phyloP scores from a whole-genome alignment of 2,329 filamentous ascomycete species.

The Penicillium freii region DNA sequence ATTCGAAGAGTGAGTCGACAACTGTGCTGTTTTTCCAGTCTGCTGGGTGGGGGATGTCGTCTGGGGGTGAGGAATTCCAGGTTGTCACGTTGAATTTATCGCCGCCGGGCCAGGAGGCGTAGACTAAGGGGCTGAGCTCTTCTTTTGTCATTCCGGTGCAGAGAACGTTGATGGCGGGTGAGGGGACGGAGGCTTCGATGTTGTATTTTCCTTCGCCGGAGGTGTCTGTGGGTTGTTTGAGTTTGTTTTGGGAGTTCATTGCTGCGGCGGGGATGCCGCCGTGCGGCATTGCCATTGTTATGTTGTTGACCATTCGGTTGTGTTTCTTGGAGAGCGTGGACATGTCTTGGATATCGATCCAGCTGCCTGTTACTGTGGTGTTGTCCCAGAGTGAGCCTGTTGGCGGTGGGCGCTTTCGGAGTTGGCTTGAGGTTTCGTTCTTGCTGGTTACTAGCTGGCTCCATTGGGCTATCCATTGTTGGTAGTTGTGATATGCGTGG shows the following conservation, averaged over 20 bases:
- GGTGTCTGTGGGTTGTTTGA: slow-evolving; percentile 67
- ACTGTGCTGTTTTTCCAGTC: slow-evolving; percentile 56
- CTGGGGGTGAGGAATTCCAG: slow-evolving; percentile 29
- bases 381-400: slow-evolving; percentile 68
- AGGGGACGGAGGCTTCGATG: slow-evolving; percentile 66
- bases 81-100: slow-evolving; percentile 28
- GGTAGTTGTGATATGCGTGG: slow-evolving; percentile 66
- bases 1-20: slow-evolving; percentile 69
- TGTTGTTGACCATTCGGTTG: slow-evolving; percentile 67
- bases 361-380: slow-evolving; percentile 66
- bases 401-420: slow-evolving; percentile 56
- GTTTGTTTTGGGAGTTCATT: slow-evolving; percentile 58
- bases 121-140: slow-evolving; percentile 65
- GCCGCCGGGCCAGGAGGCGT: slow-evolving; percentile 56
- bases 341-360: slow-evolving; percentile 64
- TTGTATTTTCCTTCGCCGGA: slow-evolving; percentile 67
- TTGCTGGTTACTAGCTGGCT: slow-evolving; percentile 46
- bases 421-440: slow-evolving; percentile 42
- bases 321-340: slow-evolving; percentile 50
- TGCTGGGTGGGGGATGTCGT: slow-evolving; percentile 39
- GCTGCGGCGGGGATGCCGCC: slow-evolving; percentile 66
- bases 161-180: slow-evolving; percentile 68
- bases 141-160: slow-evolving; percentile 63
- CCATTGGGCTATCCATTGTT: slow-evolving; percentile 61
- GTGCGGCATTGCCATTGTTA: slow-evolving; percentile 76